phyloP scores from a whole-genome alignment of 306 rosid species.

The Carpinus fangiana region DNA sequence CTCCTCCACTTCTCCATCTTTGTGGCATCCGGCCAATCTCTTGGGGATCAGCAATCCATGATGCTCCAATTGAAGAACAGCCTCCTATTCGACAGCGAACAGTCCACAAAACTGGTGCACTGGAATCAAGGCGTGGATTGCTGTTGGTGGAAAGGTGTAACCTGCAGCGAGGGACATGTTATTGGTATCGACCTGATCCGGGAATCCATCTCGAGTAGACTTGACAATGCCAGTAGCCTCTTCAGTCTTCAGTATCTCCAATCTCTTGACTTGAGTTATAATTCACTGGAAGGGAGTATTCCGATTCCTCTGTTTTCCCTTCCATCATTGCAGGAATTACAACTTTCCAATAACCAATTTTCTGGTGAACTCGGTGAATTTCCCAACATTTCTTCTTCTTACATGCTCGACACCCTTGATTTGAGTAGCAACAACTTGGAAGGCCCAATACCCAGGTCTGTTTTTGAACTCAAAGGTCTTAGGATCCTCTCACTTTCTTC shows the following conservation, averaged over 20 bases:
- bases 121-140: constrained; percentile 33
- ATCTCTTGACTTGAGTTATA: constrained; percentile 16
- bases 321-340: too few relatives aligned
- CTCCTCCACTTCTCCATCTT: constrained; percentile 9
- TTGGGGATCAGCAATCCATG: constrained; percentile 38
- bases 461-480: not conserved
- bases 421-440: constrained; percentile 10
- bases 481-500: constrained; percentile 1
- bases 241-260: constrained; percentile 36
- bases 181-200: constrained; percentile 27
- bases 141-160: constrained; percentile 26
- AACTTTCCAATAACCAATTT: too few relatives aligned
- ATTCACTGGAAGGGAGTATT: constrained; percentile 28
- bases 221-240: constrained; percentile 28
- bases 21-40: constrained; percentile 37
- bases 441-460: constrained; percentile 8
- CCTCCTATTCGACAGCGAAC: not conserved
- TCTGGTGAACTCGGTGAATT: too few relatives aligned
- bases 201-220: constrained; percentile 22
- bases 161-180: constrained; percentile 34
- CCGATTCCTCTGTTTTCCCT: constrained; percentile 17
- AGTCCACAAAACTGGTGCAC: constrained; percentile 24
- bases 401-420: not conserved
- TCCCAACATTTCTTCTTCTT: too few relatives aligned
- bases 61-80: constrained; percentile 44